A percentile compares a stretch with the other conserved stretches of the same genome.
phyloP scores from a whole-genome alignment of 306 rosid species.

The Begonia fuchsioides region DNA sequence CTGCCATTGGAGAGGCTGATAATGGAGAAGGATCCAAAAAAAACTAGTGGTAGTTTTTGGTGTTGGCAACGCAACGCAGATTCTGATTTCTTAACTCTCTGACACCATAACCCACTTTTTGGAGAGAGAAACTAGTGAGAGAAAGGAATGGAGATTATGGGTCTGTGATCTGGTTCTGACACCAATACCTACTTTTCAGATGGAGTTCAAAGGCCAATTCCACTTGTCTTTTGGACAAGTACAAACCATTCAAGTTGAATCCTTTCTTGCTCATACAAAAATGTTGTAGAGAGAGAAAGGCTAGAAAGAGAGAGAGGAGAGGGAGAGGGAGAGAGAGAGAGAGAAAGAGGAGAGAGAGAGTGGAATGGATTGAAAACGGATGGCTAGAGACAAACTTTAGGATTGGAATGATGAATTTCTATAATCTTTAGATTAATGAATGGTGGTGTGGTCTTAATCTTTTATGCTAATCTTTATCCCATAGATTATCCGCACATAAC shows the following conservation, averaged over 20 bases:
- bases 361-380: conserved; percentile 19
- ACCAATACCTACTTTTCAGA: too few species aligned
- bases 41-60: too few species aligned
- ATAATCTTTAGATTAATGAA: conserved; percentile 4
- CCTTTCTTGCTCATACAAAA: conserved; percentile 5
- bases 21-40: not conserved
- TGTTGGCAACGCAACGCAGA: too few species aligned
- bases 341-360: not conserved
- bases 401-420: conserved; percentile 7
- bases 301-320: not conserved
- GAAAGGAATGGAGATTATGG: conserved; percentile 5
- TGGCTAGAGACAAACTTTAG: conserved; percentile 13
- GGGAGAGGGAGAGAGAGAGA: too few species aligned
- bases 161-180: conserved; percentile 24
- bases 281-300: conserved; percentile 6
- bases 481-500: not conserved
- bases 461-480: conserved; percentile 1
- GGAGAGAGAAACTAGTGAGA: not conserved
- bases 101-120: conserved; percentile 6
- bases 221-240: not conserved
- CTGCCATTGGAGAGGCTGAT: not conserved
- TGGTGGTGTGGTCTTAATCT: conserved; percentile 1
- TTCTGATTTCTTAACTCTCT: conserved; percentile 11
- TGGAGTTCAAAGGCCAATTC: conserved; percentile 10
- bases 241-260: not conserved